Base-by-base conservation (phyloP, 2,329 filamentous ascomycete genomes). In the Keithomyces neogunnii region DNA sequence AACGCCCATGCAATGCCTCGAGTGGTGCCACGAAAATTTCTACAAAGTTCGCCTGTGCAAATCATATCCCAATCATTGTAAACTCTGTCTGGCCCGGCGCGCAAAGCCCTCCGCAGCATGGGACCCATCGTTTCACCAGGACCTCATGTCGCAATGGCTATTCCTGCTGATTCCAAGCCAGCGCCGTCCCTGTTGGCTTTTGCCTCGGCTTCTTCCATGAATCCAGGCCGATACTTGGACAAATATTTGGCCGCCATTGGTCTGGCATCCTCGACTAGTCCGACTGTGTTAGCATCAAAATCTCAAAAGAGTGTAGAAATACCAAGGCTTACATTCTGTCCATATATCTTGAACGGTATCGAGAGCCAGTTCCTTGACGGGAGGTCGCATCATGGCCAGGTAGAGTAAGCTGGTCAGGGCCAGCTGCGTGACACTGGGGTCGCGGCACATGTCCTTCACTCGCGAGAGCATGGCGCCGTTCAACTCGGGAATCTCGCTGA, bases 401-500 rank as follows among this genome's bases (percentile, higher is more conserved):
- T 85, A 87, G 56, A 85, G 66, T 55, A 87, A 66, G 62, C 81
- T 86, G 13, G 79, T 84, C 54, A 86, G 66, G 8, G 82, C 81
- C 45, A 86, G 69, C 53, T 76, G 77, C 28, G 84, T 78, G 56
- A 85, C 78, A 45, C 79, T 80, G 5, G 84, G 84, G 62, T 87
- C 82, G 45, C 80, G 75, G 60, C 84, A 87, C 59, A 86, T 73
- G 35, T 72, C 70, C 67, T 83, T 84, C 36, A 97, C 82, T 47
- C 87, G 80, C 45, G 84, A 76, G 2, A 97, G 75, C 55, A 97
- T 82, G 9, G 79, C 76, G 35, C 73, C 68, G 54, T 84, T 89
- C 35, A 99, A 75, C 42, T 87, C 84, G 0, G 93, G 93, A 35
- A 99, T 84, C 67, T 99, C 93, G 47, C 89, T 91, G 44, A 99